Percentiles rank a stretch among this genome's conserved stretches.
These are phyloP conservation scores for Butyriboletus loyo DNA, from an alignment of 768 basidiomycete genomes.

Conservation along the genomic window DNA sequence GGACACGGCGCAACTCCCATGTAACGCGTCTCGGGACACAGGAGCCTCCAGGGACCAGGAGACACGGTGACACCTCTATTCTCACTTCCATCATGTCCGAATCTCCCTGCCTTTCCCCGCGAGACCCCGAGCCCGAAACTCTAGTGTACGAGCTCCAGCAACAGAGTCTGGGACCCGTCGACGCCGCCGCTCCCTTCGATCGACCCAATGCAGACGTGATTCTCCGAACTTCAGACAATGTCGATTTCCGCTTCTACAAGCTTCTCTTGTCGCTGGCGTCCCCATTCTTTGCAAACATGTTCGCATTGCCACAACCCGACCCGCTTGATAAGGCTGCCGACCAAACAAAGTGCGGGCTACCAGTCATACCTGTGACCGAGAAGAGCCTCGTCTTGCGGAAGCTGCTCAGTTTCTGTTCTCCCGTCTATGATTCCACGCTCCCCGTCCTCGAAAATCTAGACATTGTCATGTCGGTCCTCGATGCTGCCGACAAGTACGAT, in stretches of 20 bases:
- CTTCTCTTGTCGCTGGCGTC: conserved; percentile 54
- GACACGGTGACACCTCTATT: not conserved
- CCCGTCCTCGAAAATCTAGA: conserved; percentile 37
- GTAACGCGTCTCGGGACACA: no score
- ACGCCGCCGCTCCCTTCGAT: conserved; percentile 45
- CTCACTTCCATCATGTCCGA: conserved; percentile 13
- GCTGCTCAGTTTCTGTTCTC: conserved; percentile 48
- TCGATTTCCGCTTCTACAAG: conserved; percentile 53
- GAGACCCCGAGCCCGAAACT: conserved; percentile 5
- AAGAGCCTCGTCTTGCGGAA: conserved; percentile 39
- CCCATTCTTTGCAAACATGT: conserved; percentile 54
- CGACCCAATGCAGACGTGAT: conserved; percentile 50
- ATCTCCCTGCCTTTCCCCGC: conserved; percentile 3
- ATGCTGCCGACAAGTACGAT: conserved; percentile 50
- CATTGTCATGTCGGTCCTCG: conserved; percentile 40
- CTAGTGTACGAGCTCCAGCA: conserved; percentile 1
- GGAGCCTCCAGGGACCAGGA: no score
- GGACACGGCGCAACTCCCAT: conserved; percentile 3
- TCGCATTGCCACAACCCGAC: conserved; percentile 47
- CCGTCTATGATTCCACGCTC: conserved; percentile 37
- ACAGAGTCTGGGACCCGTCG: conserved; percentile 13
- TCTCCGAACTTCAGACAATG: conserved; percentile 50
- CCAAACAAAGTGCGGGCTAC: conserved; percentile 33
- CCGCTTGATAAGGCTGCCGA: conserved; percentile 27
- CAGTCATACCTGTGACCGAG: conserved; percentile 49